These are phyloP conservation scores for Leucosporidium creatinivorum DNA, from an alignment of 768 basidiomycete genomes.

Conservation along the genomic window DNA sequence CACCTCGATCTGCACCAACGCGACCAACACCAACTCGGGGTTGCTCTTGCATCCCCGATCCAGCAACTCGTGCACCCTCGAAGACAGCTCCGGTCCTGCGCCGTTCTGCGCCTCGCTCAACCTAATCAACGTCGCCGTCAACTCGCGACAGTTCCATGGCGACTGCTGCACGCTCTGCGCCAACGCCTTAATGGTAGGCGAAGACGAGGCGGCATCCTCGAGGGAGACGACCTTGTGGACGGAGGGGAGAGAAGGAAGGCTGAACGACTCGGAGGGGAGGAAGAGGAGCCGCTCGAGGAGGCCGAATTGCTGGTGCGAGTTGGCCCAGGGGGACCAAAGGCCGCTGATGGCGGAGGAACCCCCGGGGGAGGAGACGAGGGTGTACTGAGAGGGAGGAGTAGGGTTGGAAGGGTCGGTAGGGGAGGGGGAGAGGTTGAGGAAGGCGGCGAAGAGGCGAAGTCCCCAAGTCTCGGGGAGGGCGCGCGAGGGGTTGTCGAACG, in stretches of 20 bases:
- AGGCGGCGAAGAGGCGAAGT: constrained; percentile 77
- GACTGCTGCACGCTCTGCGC: constrained; percentile 84
- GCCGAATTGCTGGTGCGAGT: constrained; percentile 74
- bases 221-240: constrained; percentile 68
- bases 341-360: constrained; percentile 36
- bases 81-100: constrained; percentile 47
- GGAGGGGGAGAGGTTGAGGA: constrained; percentile 69
- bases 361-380: constrained; percentile 40
- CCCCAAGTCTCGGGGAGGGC: constrained; percentile 74
- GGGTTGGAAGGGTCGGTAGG: constrained; percentile 41
- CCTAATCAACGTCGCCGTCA: constrained; percentile 80
- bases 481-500: constrained; percentile 64
- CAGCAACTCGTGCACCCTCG: constrained; percentile 77
- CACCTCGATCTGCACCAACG: constrained; percentile 80
- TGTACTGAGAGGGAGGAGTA: constrained; percentile 1
- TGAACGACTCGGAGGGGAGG: constrained; percentile 73
- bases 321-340: constrained; percentile 80
- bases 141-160: constrained; percentile 88
- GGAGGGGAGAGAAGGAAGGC: constrained; percentile 79
- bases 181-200: constrained; percentile 83
- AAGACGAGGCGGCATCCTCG: constrained; percentile 75
- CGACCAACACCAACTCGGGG: constrained; percentile 89
- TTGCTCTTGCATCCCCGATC: constrained; percentile 90
- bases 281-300: constrained; percentile 82
- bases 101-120: constrained; percentile 57